A percentile compares a stretch with the other conserved stretches of the same genome.
Evolutionary conservation across 2,329 filamentous ascomycete species (phyloP).

Genomic region (Scedosporium aurantiacum): DNA sequence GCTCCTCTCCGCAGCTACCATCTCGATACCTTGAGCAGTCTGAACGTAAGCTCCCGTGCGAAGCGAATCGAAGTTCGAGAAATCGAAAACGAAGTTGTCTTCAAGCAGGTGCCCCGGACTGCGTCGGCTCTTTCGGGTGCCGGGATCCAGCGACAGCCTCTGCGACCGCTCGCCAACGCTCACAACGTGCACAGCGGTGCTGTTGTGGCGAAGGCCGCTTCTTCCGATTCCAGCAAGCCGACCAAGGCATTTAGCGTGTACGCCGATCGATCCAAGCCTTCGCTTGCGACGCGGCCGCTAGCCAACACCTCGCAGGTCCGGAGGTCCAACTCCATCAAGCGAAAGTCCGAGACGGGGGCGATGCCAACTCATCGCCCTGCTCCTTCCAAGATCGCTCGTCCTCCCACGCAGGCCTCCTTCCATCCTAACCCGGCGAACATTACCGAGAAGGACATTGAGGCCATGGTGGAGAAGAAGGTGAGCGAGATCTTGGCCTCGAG

Average conservation of each 20-base stretch:
- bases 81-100: slow-evolving; percentile 89
- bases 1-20: slow-evolving; percentile 88
- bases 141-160: slow-evolving; percentile 55
- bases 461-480: slow-evolving; percentile 85
- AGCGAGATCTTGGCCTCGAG: slow-evolving; percentile 78
- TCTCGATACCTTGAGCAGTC: slow-evolving; percentile 80
- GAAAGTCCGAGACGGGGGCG: slow-evolving; percentile 28
- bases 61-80: slow-evolving; percentile 95
- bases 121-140: slow-evolving; percentile 25
- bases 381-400: slow-evolving; percentile 36
- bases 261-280: slow-evolving; percentile 55
- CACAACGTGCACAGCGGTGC: slow-evolving; percentile 62
- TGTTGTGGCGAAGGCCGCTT: slow-evolving; percentile 29
- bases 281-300: slow-evolving; percentile 20
- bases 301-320: slow-evolving; percentile 24
- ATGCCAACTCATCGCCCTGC: slow-evolving; percentile 15
- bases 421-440: slow-evolving; percentile 31
- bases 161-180: slow-evolving; percentile 64
- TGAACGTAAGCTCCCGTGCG: slow-evolving; percentile 89
- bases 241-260: slow-evolving; percentile 81
- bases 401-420: slow-evolving; percentile 12
- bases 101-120: slow-evolving; percentile 60
- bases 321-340: slow-evolving; percentile 26
- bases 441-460: slow-evolving; percentile 69
- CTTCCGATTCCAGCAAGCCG: slow-evolving; percentile 51